Evolutionary conservation across 1,284 basidiomycete genomes (phyloP).

Genomic region (Apiotrichum gamsii): DNA sequence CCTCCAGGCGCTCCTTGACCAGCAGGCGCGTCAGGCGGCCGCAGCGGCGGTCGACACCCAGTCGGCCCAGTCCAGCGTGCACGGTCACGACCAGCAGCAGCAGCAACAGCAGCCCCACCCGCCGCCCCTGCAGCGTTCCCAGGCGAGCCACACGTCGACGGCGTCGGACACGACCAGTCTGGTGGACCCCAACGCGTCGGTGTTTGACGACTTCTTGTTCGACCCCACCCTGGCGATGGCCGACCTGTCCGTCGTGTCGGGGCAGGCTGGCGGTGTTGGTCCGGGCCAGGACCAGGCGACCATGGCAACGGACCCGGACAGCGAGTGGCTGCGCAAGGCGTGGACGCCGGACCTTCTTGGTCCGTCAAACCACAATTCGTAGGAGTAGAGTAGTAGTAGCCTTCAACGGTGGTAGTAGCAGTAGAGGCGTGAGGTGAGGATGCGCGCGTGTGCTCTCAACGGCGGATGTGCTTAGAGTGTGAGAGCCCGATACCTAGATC

Average conservation of each 20-base stretch:
- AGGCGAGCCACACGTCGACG: background rate
- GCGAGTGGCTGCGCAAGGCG: conserved; percentile 6
- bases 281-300: background rate
- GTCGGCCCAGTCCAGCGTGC: background rate
- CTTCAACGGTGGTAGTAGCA: background rate
- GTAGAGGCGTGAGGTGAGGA: too few species aligned
- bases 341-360: conserved; percentile 5
- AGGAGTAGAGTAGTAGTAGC: background rate
- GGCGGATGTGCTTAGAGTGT: too few species aligned
- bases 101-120: background rate
- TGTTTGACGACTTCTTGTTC: background rate
- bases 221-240: background rate
- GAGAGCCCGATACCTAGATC: too few species aligned
- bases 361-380: too few species aligned
- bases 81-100: background rate
- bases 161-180: background rate
- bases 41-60: background rate
- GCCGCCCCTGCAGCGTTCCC: background rate
- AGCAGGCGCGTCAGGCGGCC: conserved; percentile 13
- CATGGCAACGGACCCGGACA: background rate
- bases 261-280: background rate
- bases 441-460: too few species aligned
- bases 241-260: too few species aligned
- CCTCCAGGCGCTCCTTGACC: conserved; percentile 34
- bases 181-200: too few species aligned